Conservation (phyloP, 2,329 filamentous ascomycete species). For the Aspergillus alliaceus region DNA sequence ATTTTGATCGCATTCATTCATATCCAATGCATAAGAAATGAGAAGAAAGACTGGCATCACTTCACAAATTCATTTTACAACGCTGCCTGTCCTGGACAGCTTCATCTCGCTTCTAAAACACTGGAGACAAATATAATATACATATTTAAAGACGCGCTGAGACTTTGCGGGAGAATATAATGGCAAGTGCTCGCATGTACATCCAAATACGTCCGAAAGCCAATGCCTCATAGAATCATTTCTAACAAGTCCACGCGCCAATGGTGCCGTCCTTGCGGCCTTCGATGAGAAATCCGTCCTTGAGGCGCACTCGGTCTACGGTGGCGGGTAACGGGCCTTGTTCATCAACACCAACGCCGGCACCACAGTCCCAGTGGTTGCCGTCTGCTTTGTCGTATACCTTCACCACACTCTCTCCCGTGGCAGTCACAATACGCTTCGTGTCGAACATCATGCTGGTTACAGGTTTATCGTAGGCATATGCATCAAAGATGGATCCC, state of each 20-base stretch:
- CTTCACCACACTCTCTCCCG: conserved; percentile 91
- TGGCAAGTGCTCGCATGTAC: neutral
- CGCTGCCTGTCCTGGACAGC: neutral
- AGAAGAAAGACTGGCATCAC: too few species aligned
- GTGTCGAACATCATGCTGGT: conserved; percentile 97
- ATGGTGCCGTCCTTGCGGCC: conserved; percentile 84
- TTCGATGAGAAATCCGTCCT: conserved; percentile 91
- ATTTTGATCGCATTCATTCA: neutral
- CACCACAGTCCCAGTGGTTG: conserved; percentile 93
- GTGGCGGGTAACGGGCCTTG: conserved; percentile 65
- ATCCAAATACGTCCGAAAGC: neutral
- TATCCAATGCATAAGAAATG: neutral
- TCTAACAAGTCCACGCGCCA: conserved; percentile 81
- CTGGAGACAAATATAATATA: conserved; percentile 2
- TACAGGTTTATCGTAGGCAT: conserved; percentile 87
- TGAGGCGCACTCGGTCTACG: conserved; percentile 84
- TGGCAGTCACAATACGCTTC: conserved; percentile 83
- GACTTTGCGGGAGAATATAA: neutral
- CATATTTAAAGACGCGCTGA: neutral
- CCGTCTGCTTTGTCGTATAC: conserved; percentile 98
- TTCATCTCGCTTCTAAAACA: conserved; percentile 1
- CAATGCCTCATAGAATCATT: neutral
- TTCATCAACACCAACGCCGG: conserved; percentile 67
- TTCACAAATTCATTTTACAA: neutral
- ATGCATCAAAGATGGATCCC: conserved; percentile 92